Evolutionary conservation across 495 filamentous ascomycete species (phyloP).

Genomic region (Penicillium lividum): DNA sequence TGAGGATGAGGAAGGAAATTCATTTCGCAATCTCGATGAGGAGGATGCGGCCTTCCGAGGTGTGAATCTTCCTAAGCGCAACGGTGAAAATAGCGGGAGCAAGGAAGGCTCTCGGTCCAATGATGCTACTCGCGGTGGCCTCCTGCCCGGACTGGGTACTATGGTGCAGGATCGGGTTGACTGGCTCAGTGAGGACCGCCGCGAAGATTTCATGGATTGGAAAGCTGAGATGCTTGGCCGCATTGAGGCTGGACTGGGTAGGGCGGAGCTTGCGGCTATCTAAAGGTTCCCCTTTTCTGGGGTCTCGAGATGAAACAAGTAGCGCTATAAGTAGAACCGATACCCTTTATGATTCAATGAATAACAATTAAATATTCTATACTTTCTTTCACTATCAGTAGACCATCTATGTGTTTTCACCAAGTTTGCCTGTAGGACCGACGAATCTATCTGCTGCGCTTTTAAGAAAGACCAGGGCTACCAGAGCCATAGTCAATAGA

Average conservation of each 20-base stretch:
- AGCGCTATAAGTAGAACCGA: slow-evolving; percentile 21
- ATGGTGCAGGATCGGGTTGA: slow-evolving; percentile 88
- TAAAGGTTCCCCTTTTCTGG: slow-evolving; percentile 8
- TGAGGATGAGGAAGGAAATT: slow-evolving; percentile 44
- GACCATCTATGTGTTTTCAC: background rate
- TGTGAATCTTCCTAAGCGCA: slow-evolving; percentile 30
- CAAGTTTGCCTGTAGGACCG: slow-evolving; percentile 1
- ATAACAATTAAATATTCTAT: slow-evolving; percentile 1
- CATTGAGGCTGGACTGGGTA: slow-evolving; percentile 27
- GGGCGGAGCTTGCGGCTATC: slow-evolving; percentile 17
- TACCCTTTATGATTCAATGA: slow-evolving; percentile 25
- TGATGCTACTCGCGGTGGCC: slow-evolving; percentile 30
- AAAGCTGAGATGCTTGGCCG: slow-evolving; percentile 61
- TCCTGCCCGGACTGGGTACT: slow-evolving; percentile 63
- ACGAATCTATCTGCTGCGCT: background rate
- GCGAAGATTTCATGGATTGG: slow-evolving; percentile 71
- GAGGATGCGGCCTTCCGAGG: slow-evolving; percentile 31
- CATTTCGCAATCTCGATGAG: slow-evolving; percentile 33
- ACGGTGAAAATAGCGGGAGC: slow-evolving; percentile 7
- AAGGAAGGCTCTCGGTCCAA: slow-evolving; percentile 4
- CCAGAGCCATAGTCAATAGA: slow-evolving; percentile 11
- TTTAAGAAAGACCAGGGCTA: slow-evolving; percentile 2
- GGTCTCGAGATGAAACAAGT: background rate
- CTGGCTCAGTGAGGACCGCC: slow-evolving; percentile 70
- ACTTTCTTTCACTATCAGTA: background rate